Conservation (phyloP, 768 basidiomycete species). For the Lyophyllum shimeji region DNA sequence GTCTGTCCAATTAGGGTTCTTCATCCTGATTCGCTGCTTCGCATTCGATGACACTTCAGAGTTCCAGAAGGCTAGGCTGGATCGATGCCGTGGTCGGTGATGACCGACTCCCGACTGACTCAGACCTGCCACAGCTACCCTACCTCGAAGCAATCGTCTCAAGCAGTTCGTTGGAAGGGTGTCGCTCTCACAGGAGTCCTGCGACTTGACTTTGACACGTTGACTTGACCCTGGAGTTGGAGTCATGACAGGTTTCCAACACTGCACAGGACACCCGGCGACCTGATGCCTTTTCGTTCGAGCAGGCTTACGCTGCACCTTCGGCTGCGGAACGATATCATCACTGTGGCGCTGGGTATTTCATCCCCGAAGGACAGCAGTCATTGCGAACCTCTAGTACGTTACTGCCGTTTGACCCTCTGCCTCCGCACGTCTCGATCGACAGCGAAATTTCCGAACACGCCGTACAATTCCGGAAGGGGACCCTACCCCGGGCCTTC, state of each 20-base stretch:
- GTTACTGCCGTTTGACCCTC: not conserved
- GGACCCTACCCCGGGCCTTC: not conserved
- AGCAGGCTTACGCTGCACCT: not conserved
- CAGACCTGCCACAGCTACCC: not conserved
- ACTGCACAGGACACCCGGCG: too few relatives aligned
- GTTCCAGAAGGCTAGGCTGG: conserved; percentile 1
- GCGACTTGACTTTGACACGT: too few relatives aligned
- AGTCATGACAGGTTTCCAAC: too few relatives aligned
- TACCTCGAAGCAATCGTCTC: not conserved
- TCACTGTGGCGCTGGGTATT: not conserved
- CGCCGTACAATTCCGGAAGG: not conserved
- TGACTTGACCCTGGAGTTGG: too few relatives aligned
- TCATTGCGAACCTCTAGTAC: not conserved
- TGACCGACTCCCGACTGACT: conserved; percentile 19
- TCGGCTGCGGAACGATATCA: not conserved
- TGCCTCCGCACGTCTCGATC: not conserved
- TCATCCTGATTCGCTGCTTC: not conserved
- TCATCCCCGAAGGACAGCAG: not conserved
- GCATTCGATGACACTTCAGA: not conserved
- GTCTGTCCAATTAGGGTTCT: not conserved
- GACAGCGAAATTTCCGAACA: not conserved
- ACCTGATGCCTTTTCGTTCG: too few relatives aligned
- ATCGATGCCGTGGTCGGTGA: conserved; percentile 13
- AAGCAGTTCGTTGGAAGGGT: not conserved
- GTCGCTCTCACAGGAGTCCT: not conserved